phyloP scores from a whole-genome alignment of 129 eudicot species.

The Apium graveolens region DNA sequence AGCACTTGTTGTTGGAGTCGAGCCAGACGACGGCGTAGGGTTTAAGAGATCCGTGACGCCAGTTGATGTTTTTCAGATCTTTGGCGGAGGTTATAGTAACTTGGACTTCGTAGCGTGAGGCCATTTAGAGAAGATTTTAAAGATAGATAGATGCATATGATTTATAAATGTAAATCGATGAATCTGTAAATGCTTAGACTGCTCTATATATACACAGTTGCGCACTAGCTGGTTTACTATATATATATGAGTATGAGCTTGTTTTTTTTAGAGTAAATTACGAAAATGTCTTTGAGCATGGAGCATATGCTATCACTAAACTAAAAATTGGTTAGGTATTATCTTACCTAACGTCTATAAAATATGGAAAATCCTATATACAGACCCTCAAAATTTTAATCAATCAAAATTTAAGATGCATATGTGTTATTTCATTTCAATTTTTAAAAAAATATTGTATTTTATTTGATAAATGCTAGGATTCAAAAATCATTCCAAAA shows the following conservation, averaged over 20 bases:
- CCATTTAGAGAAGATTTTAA: conserved; percentile 42
- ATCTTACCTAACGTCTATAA: background rate
- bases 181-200: background rate
- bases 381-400: no score
- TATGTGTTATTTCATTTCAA: no score
- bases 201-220: background rate
- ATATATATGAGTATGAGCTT: no score
- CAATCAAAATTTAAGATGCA: no score
- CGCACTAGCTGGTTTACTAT: background rate
- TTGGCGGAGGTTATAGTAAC: conserved; percentile 60
- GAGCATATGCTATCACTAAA: background rate
- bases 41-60: conserved; percentile 71
- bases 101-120: conserved; percentile 52
- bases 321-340: no score
- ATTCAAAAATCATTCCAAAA: no score
- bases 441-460: no score
- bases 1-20: conserved; percentile 51
- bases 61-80: conserved; percentile 80
- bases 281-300: background rate
- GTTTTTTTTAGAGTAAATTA: background rate
- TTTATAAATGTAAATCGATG: background rate
- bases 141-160: no score
- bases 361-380: no score
- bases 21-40: conserved; percentile 91
- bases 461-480: no score